Evolutionary conservation across 148 eudicot genomes (phyloP).

Genomic region (Chenopodium album): DNA sequence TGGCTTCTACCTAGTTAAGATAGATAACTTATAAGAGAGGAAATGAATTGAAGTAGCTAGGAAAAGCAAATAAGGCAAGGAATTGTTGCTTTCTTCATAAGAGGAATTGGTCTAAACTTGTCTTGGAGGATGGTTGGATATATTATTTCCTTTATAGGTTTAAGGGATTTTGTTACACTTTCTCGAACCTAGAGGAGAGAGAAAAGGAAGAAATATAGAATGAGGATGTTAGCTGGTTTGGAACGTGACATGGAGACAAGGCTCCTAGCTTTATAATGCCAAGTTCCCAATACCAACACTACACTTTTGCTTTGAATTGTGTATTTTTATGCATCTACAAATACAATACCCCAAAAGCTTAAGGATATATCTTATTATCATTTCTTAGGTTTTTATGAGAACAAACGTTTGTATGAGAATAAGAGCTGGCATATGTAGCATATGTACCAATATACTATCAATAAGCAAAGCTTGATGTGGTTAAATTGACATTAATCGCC

Average conservation of each 20-base stretch:
- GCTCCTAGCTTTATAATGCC: constrained; percentile 26
- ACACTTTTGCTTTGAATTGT: constrained; percentile 29
- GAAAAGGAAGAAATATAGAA: constrained; percentile 3
- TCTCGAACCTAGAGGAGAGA: constrained; percentile 36
- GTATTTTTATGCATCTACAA: constrained; percentile 26
- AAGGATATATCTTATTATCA: neutral
- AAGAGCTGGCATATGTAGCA: neutral
- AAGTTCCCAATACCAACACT: constrained; percentile 10
- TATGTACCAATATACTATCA: too few species aligned
- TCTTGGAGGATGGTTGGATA: constrained; percentile 27
- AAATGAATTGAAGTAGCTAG: neutral
- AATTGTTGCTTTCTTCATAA: constrained; percentile 22
- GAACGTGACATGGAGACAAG: constrained; percentile 26
- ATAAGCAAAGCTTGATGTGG: too few species aligned
- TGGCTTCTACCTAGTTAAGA: neutral
- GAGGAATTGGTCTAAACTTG: constrained; percentile 18
- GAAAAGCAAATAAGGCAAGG: neutral
- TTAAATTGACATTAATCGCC: too few species aligned
- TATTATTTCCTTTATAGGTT: constrained; percentile 45
- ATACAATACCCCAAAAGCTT: neutral
- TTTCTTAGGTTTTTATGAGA: neutral
- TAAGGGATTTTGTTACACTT: constrained; percentile 42
- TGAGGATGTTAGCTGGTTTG: constrained; percentile 10
- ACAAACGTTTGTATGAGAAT: neutral
- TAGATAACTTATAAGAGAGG: neutral